A percentile compares a stretch with the other conserved stretches of the same genome.
phyloP scores from a whole-genome alignment of 2,329 filamentous ascomycete species.

The Aureobasidium sp. region DNA sequence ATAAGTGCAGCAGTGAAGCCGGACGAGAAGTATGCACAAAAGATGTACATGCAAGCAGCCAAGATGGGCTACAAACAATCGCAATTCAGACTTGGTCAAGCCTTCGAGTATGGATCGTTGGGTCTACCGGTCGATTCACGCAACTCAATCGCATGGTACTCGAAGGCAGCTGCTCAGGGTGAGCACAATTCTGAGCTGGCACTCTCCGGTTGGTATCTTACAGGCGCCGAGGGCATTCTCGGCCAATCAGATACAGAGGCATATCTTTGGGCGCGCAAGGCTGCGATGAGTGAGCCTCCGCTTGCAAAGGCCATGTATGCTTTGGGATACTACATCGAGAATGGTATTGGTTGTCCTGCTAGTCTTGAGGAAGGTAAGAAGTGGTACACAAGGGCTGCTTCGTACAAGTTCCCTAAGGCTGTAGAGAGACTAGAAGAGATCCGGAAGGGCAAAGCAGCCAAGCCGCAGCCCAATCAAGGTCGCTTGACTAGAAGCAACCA shows the following conservation, averaged over 20 bases:
- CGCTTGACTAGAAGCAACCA: conserved; percentile 75
- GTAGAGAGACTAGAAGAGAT: conserved; percentile 88
- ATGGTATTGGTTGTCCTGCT: conserved; percentile 79
- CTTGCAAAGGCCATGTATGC: conserved; percentile 93
- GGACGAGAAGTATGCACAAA: conserved; percentile 74
- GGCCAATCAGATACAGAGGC: conserved; percentile 92
- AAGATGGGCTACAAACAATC: conserved; percentile 91
- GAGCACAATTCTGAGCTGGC: conserved; percentile 82
- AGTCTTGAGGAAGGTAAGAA: conserved; percentile 93
- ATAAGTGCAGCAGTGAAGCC: conserved; percentile 65
- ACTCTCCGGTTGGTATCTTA: conserved; percentile 63
- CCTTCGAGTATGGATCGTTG: conserved; percentile 82
- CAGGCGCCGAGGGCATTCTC: conserved; percentile 78
- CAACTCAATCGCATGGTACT: conserved; percentile 89
- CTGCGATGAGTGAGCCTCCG: conserved; percentile 66
- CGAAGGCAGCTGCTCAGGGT: conserved; percentile 78
- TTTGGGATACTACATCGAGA: conserved; percentile 96
- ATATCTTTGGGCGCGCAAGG: conserved; percentile 94
- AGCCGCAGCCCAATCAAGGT: conserved; percentile 57
- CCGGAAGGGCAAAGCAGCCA: conserved; percentile 48
- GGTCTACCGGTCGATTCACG: conserved; percentile 77
- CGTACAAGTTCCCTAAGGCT: conserved; percentile 90
- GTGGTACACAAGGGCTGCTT: conserved; percentile 98
- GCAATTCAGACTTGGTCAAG: conserved; percentile 80
- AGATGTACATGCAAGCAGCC: conserved; percentile 76